phyloP scores from a whole-genome alignment of 768 basidiomycete genomes.

The Agaricus sinodeliciosus region DNA sequence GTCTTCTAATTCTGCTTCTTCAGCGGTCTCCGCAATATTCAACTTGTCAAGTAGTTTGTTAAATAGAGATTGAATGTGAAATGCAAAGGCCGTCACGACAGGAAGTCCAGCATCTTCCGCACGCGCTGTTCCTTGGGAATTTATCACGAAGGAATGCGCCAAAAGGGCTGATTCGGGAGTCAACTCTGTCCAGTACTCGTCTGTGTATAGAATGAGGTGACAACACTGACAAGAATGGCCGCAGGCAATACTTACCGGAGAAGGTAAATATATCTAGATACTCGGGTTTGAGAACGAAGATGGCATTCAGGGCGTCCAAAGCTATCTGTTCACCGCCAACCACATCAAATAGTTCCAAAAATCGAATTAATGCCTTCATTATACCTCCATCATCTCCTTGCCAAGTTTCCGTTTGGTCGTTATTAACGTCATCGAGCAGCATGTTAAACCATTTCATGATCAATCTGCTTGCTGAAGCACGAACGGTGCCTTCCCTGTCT shows the following conservation, averaged over 20 bases:
- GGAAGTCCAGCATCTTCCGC: constrained; percentile 70
- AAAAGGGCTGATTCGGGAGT: constrained; percentile 80
- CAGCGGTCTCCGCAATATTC: constrained; percentile 32
- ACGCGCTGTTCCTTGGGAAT: constrained; percentile 56
- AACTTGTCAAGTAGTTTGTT: constrained; percentile 45
- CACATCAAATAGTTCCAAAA: constrained; percentile 48
- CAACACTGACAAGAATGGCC: background rate
- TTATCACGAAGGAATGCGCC: constrained; percentile 79
- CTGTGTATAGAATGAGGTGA: constrained; percentile 27
- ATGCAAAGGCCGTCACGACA: constrained; percentile 89
- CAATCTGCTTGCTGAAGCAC: constrained; percentile 76
- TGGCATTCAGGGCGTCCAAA: constrained; percentile 72
- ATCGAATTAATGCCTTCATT: constrained; percentile 38
- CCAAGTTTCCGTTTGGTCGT: constrained; percentile 26
- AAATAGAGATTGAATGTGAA: constrained; percentile 73
- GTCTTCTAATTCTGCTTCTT: constrained; percentile 32
- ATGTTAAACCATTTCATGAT: constrained; percentile 78
- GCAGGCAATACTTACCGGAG: constrained; percentile 43
- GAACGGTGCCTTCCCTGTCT: constrained; percentile 79
- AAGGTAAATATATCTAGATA: constrained; percentile 70
- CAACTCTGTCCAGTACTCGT: constrained; percentile 67
- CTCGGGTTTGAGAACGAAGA: constrained; percentile 69
- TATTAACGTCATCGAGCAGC: constrained; percentile 33
- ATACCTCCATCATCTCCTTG: constrained; percentile 39
- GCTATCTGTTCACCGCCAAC: constrained; percentile 71